phyloP scores from a whole-genome alignment of 1,284 basidiomycete genomes.

The Sanghuangporus sanghuang region DNA sequence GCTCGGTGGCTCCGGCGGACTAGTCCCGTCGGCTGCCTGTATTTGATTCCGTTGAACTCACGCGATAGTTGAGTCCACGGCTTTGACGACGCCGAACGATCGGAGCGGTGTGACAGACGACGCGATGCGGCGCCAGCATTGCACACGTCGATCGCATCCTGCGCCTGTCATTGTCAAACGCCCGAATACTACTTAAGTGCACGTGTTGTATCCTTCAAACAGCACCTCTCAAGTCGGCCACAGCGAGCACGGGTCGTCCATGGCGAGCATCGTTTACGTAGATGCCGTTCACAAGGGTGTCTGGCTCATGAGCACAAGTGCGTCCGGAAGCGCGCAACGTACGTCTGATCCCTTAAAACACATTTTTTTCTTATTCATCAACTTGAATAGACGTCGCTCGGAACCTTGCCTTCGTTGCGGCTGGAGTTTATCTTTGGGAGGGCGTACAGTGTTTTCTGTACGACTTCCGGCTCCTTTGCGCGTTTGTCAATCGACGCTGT shows the following conservation, averaged over 20 bases:
- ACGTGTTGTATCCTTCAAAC: no score
- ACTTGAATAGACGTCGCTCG: background rate
- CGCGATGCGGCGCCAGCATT: no score
- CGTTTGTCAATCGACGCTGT: background rate
- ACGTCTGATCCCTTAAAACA: background rate
- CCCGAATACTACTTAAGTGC: no score
- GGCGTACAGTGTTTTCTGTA: slow-evolving; percentile 1
- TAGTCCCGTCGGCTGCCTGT: no score
- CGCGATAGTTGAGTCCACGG: no score
- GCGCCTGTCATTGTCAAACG: no score
- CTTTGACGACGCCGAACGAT: no score
- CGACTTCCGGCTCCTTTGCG: background rate
- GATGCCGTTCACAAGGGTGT: background rate
- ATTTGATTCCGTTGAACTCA: no score
- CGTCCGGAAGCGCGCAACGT: background rate
- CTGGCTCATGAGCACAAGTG: background rate
- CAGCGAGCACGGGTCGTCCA: background rate
- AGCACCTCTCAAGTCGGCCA: no score
- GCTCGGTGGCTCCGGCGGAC: no score
- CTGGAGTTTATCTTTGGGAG: slow-evolving; percentile 12
- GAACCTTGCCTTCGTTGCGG: slow-evolving; percentile 4
- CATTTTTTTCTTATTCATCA: background rate
- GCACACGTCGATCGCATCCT: no score
- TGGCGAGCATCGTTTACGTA: background rate
- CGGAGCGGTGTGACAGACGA: no score